Conservation (phyloP, 305 asterid genomes). For the Fraxinus xanthoxyloides region DNA sequence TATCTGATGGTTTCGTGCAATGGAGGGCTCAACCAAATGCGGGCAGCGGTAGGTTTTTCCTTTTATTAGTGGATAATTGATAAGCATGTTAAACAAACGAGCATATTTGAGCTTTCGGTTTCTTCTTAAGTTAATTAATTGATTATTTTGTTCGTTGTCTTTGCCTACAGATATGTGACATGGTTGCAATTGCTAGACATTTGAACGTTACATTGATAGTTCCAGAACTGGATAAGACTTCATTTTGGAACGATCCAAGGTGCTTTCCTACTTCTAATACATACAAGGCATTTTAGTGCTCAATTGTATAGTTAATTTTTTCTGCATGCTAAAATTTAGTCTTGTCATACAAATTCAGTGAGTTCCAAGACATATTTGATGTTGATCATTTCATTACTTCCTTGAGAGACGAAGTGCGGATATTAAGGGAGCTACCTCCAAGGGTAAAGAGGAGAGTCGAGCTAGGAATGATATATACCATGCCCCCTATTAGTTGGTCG, state of each 20-base stretch:
- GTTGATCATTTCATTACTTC: conserved; percentile 75
- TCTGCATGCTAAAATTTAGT: background rate
- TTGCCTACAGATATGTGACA: conserved; percentile 74
- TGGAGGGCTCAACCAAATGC: conserved; percentile 97
- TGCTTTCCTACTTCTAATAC: conserved; percentile 20
- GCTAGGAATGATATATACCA: conserved; percentile 53
- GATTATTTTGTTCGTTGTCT: background rate
- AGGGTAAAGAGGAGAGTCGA: conserved; percentile 77
- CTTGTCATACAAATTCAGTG: conserved; percentile 45
- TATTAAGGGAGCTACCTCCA: conserved; percentile 70
- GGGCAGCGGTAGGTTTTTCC: conserved; percentile 73
- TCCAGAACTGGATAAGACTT: conserved; percentile 91
- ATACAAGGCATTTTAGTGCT: background rate
- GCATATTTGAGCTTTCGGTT: background rate
- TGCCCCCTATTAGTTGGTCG: conserved; percentile 86
- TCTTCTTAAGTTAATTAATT: background rate
- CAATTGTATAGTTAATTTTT: background rate
- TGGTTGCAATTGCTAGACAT: conserved; percentile 95
- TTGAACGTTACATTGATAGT: conserved; percentile 84
- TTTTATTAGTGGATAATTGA: conserved; percentile 1
- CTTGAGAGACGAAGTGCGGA: conserved; percentile 75
- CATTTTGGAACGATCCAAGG: conserved; percentile 98
- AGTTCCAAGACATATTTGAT: conserved; percentile 73
- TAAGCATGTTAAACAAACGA: background rate
- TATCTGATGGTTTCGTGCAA: conserved; percentile 94